Percentiles rank a stretch among this genome's conserved stretches.
Conservation (phyloP, 805 yeast species). For the Barnettozyma botsteinii region DNA sequence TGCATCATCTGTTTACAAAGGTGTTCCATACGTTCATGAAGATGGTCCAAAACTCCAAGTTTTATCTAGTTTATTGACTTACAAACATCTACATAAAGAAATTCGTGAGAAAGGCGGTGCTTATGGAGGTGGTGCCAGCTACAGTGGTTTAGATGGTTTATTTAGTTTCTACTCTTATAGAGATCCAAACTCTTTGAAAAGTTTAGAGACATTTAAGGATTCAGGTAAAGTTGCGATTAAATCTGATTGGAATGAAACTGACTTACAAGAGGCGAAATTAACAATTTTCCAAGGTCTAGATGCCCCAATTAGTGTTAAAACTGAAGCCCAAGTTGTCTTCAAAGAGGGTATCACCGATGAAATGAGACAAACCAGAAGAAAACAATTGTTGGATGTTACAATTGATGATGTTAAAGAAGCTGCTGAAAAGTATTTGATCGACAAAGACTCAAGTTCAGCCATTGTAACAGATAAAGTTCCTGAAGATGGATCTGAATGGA, state of each 20-base stretch:
- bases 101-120: conserved; percentile 97
- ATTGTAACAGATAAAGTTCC: conserved; percentile 36
- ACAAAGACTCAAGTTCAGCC: conserved; percentile 29
- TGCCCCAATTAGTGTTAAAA: conserved; percentile 77
- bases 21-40: conserved; percentile 56
- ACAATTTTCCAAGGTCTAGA: conserved; percentile 88
- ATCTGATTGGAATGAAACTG: conserved; percentile 50
- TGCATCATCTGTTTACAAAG: conserved; percentile 60
- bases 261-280: conserved; percentile 83
- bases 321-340: conserved; percentile 68
- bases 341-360: conserved; percentile 68
- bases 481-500: conserved; percentile 16
- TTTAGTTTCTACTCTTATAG: conserved; percentile 85
- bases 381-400: conserved; percentile 60
- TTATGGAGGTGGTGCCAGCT: conserved; percentile 91
- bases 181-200: conserved; percentile 80
- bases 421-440: conserved; percentile 57
- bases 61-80: conserved; percentile 72
- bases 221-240: conserved; percentile 45
- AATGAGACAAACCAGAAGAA: conserved; percentile 76
- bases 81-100: conserved; percentile 79
- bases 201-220: conserved; percentile 52
- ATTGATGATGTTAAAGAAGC: conserved; percentile 56
- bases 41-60: conserved; percentile 88
- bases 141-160: conserved; percentile 74